Base-by-base conservation (phyloP, 2,329 filamentous ascomycete species). In the Aspergillus calidoustus region DNA sequence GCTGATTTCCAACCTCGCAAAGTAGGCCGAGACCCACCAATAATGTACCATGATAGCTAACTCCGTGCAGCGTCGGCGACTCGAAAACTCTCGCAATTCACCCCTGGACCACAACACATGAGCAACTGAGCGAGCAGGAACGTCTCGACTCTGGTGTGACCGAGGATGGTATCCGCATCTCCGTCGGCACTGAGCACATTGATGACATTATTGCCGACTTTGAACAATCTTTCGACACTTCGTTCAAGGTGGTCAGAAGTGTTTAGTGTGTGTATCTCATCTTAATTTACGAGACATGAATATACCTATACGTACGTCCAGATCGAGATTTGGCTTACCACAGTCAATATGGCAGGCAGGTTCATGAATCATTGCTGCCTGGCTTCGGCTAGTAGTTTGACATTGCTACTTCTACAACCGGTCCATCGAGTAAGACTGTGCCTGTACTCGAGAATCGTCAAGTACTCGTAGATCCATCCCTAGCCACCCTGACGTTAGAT, bases 141-240 rank as follows among this genome's bases (percentile, higher is more conserved):
- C 92, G 89, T 79, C 75, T 84, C 55, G 88, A 82, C 74, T 94
- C 91, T 23, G 94, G 94, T 70, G 92, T 95, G 11, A 95, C 92
- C 17, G 76, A 92, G 84, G 94, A 96, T 73, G 87, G 93, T 44
- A 97, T 98, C 78, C 91, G 94, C 65, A 95, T 98, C 73, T 97
- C 93, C 0, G 93, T 97, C 62, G 94, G 94, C 56, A 96, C 91
- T 0, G 94, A 98, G 81, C 93, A 97, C 77, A 96, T 98, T 75
- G 93, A 97, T 81, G 94, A 98, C 74, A 97, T 98, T 72, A 95
- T 97, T 73, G 90, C 89, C 70, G 94, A 98, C 79, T 97, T 98
- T 75, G 90, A 94, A 78, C 93, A 97, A 82, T 91, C 91, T 0
- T 96, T 97, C 79, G 85, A 87, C 74, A 84, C 86, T 28, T 84